Evolutionary conservation across 2,329 filamentous ascomycete genomes (phyloP).

Genomic region (Fusarium ambrosium): DNA sequence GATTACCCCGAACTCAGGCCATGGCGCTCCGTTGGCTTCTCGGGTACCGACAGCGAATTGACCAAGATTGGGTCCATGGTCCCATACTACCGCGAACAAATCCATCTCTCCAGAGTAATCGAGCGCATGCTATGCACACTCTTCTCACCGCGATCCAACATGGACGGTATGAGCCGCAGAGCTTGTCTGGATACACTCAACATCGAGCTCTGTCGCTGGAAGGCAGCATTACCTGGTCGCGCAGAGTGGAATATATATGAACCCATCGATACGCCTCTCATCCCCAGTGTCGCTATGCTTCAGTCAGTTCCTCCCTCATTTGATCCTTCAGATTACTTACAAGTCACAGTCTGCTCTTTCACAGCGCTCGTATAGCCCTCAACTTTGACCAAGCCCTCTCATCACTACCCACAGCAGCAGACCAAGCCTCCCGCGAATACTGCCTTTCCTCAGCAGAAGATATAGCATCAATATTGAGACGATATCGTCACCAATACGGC

Average conservation of each 20-base stretch:
- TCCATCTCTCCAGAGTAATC: conserved; percentile 33
- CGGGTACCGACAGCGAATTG: conserved; percentile 12
- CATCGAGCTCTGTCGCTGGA: conserved; percentile 39
- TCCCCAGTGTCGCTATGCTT: conserved; percentile 37
- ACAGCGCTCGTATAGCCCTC: conserved; percentile 44
- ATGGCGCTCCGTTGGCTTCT: conserved; percentile 45
- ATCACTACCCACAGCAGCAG: background rate
- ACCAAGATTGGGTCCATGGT: conserved; percentile 30
- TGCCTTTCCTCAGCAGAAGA: conserved; percentile 42
- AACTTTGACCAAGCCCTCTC: conserved; percentile 39
- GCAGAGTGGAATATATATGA: conserved; percentile 42
- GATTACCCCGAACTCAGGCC: conserved; percentile 39
- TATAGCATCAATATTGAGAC: conserved; percentile 36
- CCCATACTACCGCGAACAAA: conserved; percentile 38
- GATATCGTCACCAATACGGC: conserved; percentile 40
- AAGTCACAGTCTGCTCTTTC: conserved; percentile 27
- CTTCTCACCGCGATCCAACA: conserved; percentile 15
- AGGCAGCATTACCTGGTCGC: conserved; percentile 31
- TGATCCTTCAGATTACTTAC: background rate
- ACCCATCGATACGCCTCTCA: conserved; percentile 24
- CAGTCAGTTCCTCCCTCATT: conserved; percentile 25
- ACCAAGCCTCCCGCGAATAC: conserved; percentile 14
- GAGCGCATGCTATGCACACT: conserved; percentile 39
- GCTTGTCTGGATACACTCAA: conserved; percentile 33
- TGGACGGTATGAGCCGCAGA: conserved; percentile 11